Evolutionary conservation across 176 grass and related monocot genomes (phyloP).

Genomic region (Melocanna baccifera): DNA sequence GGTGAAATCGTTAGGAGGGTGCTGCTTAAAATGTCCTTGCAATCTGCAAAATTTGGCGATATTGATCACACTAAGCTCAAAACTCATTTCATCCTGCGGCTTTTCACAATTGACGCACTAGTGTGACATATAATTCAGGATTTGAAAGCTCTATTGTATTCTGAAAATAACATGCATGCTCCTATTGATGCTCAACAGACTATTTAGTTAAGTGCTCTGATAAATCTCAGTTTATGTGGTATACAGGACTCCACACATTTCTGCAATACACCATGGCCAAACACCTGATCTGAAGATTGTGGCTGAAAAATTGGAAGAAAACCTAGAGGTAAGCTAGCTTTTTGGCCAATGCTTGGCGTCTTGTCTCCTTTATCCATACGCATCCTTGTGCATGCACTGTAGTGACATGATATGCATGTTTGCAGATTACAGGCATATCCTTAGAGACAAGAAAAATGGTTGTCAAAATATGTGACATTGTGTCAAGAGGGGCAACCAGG

Average conservation of each 20-base stretch:
- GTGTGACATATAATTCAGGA: background rate
- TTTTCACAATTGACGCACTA: background rate
- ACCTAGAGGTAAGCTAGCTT: constrained; percentile 32
- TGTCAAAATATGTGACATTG: constrained; percentile 57
- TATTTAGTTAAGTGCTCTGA: background rate
- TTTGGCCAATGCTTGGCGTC: background rate
- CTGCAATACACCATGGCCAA: constrained; percentile 68
- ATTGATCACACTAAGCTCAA: constrained; percentile 54
- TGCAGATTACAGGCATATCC: constrained; percentile 51
- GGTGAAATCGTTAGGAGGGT: constrained; percentile 82
- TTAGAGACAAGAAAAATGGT: constrained; percentile 58
- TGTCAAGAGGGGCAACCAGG: constrained; percentile 58
- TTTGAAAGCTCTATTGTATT: background rate
- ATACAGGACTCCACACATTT: constrained; percentile 59
- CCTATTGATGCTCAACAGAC: background rate
- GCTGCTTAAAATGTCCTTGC: constrained; percentile 59
- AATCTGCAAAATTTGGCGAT: constrained; percentile 48
- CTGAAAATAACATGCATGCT: background rate
- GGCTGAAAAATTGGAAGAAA: constrained; percentile 51
- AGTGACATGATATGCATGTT: background rate
- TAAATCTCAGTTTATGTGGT: background rate
- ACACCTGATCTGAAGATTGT: constrained; percentile 61
- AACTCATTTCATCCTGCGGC: constrained; percentile 57
- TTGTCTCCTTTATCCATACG: background rate
- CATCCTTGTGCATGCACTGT: background rate